Evolutionary conservation across 257 asterid species (phyloP), one percentile per base, ranked within the genome.

Genomic region (Jaltomata sinuosa): DNA sequence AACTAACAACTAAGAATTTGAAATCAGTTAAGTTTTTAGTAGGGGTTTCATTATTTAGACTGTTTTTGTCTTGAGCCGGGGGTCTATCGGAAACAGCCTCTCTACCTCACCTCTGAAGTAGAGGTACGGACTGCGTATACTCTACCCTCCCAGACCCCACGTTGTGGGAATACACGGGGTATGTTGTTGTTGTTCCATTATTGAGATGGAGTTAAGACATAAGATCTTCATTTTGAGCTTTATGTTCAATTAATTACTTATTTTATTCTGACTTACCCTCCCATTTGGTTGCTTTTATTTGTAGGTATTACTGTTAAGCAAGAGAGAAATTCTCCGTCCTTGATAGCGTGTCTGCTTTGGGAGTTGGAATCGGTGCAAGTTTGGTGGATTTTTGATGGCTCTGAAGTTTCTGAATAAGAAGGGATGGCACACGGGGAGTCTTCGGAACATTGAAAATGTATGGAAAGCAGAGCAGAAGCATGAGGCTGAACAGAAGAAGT

Each of bases 401-500:
- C 81, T 96, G 88, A 96, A 94, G 87, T 96, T 96, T 92, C 87
- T 96, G 86, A 96, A 96, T 92, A 96, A 96, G 94, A 96, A 96
- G 87, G 99, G 99, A 81, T 96, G 99, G 98, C 99, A 96, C 84
- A 96, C 99, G 31, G 99, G 98, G 38, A 92, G 97, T 87, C 98
- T 96, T 67, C 97, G 98, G 83, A 96, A 96, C 89, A 91, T 96
- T 89, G 99, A 96, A 87, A 96, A 93, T 84, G 99, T 96, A 2
- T 96, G 99, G 99, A 96, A 96, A 83, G 99, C 99, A 25, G 99
- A 96, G 92, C 99, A 96, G 86, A 96, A 96, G 87, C 98, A 92
- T 85, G 99, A 96, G 1, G 97, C 97, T 49, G 98, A 96, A 86
- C 95, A 96, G 92, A 90, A 85, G 80, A 96, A 96, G 61, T 93